Base-by-base conservation (phyloP, 2,329 filamentous ascomycete genomes). In the Ophiobolus disseminans region DNA sequence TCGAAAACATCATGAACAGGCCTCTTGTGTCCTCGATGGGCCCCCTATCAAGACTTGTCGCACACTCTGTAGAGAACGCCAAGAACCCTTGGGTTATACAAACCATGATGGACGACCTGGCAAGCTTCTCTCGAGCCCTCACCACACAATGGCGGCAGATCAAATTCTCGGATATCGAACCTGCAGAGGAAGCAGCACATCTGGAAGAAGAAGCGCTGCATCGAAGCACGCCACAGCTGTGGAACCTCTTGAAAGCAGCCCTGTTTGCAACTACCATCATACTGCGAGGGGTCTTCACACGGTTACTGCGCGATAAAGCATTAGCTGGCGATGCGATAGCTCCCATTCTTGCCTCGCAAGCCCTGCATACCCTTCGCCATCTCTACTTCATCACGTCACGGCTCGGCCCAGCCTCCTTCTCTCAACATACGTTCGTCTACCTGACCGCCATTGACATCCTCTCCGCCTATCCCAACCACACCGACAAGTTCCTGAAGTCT, bases 341-440 rank as follows among this genome's bases (percentile, higher is more conserved):
- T 1, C 86, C 89, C 0, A 75, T 78, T 11, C 76, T 94, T 13
- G 89, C 90, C 5, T 78, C 84, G 36, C 89, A 89, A 68, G 84
- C 86, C 1, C 79, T 96, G 13, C 85, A 88, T 52, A 85, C 84
- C 10, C 81, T 96, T 9, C 86, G 90, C 21, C 88, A 90, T 62
- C 76, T 95, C 16, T 90, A 86, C 73, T 96, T 96, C 69, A 85
- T 96, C 53, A 90, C 90, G 0, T 86, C 86, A 11, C 82, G 89
- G 30, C 82, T 89, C 45, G 87, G 88, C 16, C 86, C 87, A 46
- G 84, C 82, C 52, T 82, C 85, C 1, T 96, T 95, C 63, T 90
- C 92, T 44, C 88, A 90, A 48, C 93, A 96, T 72, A 86, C 83
- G 1, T 96, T 96, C 66, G 87, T 90, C 20, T 91, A 91, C 62